phyloP scores from a whole-genome alignment of 2,329 filamentous ascomycete species.

The Dactylellina leptospora region DNA sequence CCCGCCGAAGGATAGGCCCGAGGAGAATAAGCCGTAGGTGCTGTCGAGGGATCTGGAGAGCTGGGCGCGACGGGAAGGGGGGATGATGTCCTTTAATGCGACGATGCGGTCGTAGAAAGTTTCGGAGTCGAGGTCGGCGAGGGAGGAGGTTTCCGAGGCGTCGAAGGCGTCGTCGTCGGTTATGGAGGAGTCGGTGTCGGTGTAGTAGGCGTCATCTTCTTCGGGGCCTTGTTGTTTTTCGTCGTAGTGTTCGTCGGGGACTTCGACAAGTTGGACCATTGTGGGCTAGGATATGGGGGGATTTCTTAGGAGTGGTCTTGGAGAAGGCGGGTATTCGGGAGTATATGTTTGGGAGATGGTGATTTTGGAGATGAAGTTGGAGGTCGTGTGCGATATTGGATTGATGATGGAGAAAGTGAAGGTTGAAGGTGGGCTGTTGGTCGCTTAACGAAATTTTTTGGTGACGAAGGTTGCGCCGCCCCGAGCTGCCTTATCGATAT shows the following conservation, averaged over 20 bases:
- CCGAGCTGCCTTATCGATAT: slow-evolving; percentile 32
- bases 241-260: slow-evolving; percentile 94
- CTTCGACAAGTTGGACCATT: slow-evolving; percentile 97
- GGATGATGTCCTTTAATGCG: slow-evolving; percentile 78
- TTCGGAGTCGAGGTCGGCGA: slow-evolving; percentile 65
- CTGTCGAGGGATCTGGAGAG: slow-evolving; percentile 67
- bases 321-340: neutral
- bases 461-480: slow-evolving; percentile 33
- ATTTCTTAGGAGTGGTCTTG: neutral
- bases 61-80: slow-evolving; percentile 74
- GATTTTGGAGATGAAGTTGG: neutral
- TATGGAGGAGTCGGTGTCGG: slow-evolving; percentile 87
- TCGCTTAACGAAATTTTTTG: slow-evolving; percentile 52
- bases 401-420: no score
- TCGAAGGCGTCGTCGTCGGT: slow-evolving; percentile 69
- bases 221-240: slow-evolving; percentile 73
- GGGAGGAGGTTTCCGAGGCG: slow-evolving; percentile 58
- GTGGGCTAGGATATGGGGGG: slow-evolving; percentile 59
- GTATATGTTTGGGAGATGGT: neutral
- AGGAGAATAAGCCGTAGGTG: slow-evolving; percentile 68
- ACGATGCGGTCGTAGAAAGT: slow-evolving; percentile 73
- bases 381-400: slow-evolving; percentile 32
- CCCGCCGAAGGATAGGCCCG: slow-evolving; percentile 75
- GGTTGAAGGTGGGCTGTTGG: slow-evolving; percentile 14
- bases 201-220: slow-evolving; percentile 84